These are phyloP conservation scores for Apiospora sp. DNA, from an alignment of 2,329 filamentous ascomycete species.

Conservation along the genomic window DNA sequence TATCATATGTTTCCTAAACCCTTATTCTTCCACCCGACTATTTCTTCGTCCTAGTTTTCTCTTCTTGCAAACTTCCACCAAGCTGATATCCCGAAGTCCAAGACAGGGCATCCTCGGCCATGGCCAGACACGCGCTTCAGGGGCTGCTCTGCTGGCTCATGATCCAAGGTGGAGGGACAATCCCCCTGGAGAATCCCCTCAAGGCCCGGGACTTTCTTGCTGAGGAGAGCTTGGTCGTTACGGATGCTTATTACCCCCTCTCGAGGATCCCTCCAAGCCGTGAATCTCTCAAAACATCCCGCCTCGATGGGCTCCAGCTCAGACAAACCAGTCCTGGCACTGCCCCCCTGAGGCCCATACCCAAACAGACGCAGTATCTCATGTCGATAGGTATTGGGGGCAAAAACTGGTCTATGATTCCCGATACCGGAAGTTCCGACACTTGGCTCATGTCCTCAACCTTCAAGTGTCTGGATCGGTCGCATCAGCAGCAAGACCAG, in stretches of 20 bases:
- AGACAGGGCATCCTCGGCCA: not conserved
- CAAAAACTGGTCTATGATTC: conserved; percentile 38
- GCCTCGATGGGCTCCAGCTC: conserved; percentile 26
- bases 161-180: conserved; percentile 27
- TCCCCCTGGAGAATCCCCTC: conserved; percentile 29
- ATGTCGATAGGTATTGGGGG: conserved; percentile 37
- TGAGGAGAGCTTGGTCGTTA: conserved; percentile 33
- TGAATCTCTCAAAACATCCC: conserved; percentile 27
- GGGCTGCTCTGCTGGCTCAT: conserved; percentile 28
- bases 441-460: conserved; percentile 41
- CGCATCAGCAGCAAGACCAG: conserved; percentile 31
- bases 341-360: conserved; percentile 31
- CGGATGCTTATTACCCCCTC: conserved; percentile 34
- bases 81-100: no score
- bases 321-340: conserved; percentile 33
- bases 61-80: not conserved
- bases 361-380: conserved; percentile 42
- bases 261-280: conserved; percentile 28
- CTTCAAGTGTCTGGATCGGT: conserved; percentile 40
- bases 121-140: conserved; percentile 19
- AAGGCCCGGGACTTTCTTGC: conserved; percentile 30
- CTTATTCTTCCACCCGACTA: not conserved
- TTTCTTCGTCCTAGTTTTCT: not conserved
- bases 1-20: not conserved
- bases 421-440: conserved; percentile 43